Percentiles rank a stretch among this genome's conserved stretches.
Evolutionary conservation across 164 flowering plant species (phyloP).

Genomic region (Cinnamomum micranthum): DNA sequence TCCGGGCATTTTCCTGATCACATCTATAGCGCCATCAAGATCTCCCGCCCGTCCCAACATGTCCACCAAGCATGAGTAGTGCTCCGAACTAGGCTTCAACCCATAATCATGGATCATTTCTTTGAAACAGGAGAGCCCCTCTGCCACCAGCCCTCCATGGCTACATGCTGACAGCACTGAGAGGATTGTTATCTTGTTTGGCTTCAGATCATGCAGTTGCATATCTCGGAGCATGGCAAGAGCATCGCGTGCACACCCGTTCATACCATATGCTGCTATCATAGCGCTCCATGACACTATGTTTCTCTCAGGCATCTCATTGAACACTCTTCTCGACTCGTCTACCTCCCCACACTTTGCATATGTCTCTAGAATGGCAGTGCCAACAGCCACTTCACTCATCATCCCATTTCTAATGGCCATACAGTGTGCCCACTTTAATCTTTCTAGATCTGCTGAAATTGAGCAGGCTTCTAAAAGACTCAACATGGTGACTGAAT

Average conservation of each 20-base stretch:
- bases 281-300: conserved; percentile 75
- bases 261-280: conserved; percentile 69
- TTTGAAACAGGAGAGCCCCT: conserved; percentile 52
- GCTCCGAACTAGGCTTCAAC: conserved; percentile 42
- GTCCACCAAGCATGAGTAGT: conserved; percentile 83
- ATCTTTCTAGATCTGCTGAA: conserved; percentile 45
- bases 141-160: conserved; percentile 73
- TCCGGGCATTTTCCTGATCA: conserved; percentile 48
- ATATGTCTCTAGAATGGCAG: conserved; percentile 74
- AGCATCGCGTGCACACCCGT: conserved; percentile 57
- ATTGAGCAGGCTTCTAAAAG: conserved; percentile 68
- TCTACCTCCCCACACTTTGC: conserved; percentile 71
- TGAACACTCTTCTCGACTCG: conserved; percentile 52
- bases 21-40: conserved; percentile 43
- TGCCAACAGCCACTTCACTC: conserved; percentile 55
- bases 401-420: conserved; percentile 55
- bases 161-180: conserved; percentile 77
- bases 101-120: conserved; percentile 40
- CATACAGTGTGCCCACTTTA: conserved; percentile 68
- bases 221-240: conserved; percentile 48
- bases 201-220: conserved; percentile 45
- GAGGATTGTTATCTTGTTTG: conserved; percentile 59
- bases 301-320: conserved; percentile 47
- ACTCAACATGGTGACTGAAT: conserved; percentile 48
- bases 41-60: conserved; percentile 71